A percentile compares a stretch with the other conserved stretches of the same genome.
phyloP scores from a whole-genome alignment of 495 filamentous ascomycete genomes.

The Oidiodendron maius region DNA sequence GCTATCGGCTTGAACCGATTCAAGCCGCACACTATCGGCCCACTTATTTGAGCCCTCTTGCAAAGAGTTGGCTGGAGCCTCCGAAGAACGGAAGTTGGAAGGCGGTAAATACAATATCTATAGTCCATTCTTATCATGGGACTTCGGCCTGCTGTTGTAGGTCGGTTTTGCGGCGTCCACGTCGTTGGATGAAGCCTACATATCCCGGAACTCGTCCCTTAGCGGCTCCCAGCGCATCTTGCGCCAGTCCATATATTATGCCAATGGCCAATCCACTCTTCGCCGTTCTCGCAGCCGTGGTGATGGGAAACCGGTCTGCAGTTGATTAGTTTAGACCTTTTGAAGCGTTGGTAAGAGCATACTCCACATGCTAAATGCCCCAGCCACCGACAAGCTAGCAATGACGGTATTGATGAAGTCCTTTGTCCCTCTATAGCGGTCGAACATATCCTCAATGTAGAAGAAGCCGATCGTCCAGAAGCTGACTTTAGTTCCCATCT shows the following conservation, averaged over 20 bases:
- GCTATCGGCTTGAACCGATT: conserved; percentile 18
- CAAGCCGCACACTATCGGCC: conserved; percentile 10
- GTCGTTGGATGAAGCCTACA: conserved; percentile 56
- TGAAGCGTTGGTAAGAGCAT: conserved; percentile 24
- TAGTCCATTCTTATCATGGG: conserved; percentile 2
- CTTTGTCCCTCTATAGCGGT: conserved; percentile 61
- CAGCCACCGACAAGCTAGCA: conserved; percentile 75
- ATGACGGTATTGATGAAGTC: conserved; percentile 73
- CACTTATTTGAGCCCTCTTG: conserved; percentile 9
- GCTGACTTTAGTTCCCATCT: conserved; percentile 64
- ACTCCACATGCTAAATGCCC: conserved; percentile 85
- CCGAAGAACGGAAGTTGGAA: not conserved
- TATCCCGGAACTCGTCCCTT: conserved; percentile 68
- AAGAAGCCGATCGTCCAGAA: conserved; percentile 65
- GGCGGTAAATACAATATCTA: not conserved
- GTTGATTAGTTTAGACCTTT: not conserved
- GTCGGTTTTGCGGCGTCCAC: conserved; percentile 14
- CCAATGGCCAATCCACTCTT: conserved; percentile 74
- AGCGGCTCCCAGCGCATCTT: conserved; percentile 60
- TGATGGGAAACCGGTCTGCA: conserved; percentile 75
- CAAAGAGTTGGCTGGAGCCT: not conserved
- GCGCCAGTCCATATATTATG: conserved; percentile 71
- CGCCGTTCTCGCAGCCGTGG: conserved; percentile 77
- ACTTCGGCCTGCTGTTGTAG: conserved; percentile 5
- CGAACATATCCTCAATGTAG: conserved; percentile 76